A percentile compares a stretch with the other conserved stretches of the same genome.
phyloP scores from a whole-genome alignment of 371 early-diverging fungal genomes.

The Mucor piriformis region DNA sequence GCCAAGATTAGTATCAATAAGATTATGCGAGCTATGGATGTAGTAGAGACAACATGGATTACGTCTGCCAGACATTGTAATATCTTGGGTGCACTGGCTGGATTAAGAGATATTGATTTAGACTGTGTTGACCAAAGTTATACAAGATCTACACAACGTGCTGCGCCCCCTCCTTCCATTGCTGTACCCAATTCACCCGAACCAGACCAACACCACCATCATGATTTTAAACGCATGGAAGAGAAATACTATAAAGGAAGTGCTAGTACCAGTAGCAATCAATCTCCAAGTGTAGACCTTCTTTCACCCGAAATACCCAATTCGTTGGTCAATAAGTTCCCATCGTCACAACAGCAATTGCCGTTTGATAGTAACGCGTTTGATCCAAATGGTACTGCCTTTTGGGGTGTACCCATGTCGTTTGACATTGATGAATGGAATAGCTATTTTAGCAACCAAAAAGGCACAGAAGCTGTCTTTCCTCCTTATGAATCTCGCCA shows the following conservation, averaged over 20 bases:
- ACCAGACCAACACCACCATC: conserved; percentile 7
- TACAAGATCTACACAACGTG: neutral
- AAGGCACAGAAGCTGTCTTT: neutral
- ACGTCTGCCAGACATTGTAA: conserved; percentile 51
- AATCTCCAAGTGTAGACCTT: conserved; percentile 16
- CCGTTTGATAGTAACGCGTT: conserved; percentile 9
- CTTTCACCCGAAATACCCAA: conserved; percentile 8
- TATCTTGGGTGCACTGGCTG: conserved; percentile 51
- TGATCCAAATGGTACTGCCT: conserved; percentile 32
- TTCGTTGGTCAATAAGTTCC: neutral
- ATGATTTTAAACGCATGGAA: conserved; percentile 20
- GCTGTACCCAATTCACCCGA: conserved; percentile 44
- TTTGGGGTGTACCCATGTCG: conserved; percentile 37
- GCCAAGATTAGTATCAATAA: conserved; percentile 51
- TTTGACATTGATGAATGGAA: conserved; percentile 43
- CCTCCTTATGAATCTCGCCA: conserved; percentile 1
- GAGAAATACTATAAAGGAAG: conserved; percentile 25
- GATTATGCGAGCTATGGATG: conserved; percentile 49
- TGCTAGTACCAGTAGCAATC: conserved; percentile 8
- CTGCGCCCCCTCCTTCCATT: conserved; percentile 24
- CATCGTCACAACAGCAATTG: neutral
- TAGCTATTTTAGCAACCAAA: conserved; percentile 31
- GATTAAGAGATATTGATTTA: conserved; percentile 48
- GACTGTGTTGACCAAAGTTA: conserved; percentile 36
- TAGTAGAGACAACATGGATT: conserved; percentile 45